phyloP scores from a whole-genome alignment of 192 early-diverging fungal genomes.

The Backusella macrospora region DNA sequence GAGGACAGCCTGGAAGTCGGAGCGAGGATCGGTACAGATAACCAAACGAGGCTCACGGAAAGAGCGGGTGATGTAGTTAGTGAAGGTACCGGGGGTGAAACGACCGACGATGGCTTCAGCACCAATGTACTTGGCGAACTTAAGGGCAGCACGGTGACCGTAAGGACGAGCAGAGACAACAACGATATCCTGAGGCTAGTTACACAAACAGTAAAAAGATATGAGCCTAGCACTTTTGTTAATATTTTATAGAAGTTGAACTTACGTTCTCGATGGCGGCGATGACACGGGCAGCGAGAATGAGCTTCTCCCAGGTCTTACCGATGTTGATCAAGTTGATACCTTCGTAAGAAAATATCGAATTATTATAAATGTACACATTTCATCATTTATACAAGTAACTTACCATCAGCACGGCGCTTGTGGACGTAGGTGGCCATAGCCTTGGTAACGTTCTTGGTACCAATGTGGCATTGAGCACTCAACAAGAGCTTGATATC shows the following conservation, averaged over 20 bases:
- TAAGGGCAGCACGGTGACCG: constrained; percentile 98
- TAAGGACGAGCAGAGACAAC: constrained; percentile 96
- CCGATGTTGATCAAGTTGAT: constrained; percentile 99
- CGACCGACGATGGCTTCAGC: constrained; percentile 99
- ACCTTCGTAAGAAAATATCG: constrained; percentile 44
- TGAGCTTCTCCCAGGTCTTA: constrained; percentile 99
- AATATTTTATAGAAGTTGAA: background rate
- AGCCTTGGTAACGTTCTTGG: constrained; percentile 95
- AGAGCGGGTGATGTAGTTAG: constrained; percentile 99
- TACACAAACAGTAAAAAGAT: background rate
- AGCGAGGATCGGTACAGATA: constrained; percentile 96
- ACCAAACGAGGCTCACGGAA: constrained; percentile 99
- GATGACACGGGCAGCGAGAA: constrained; percentile 98
- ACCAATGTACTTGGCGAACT: constrained; percentile 98
- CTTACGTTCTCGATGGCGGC: constrained; percentile 93
- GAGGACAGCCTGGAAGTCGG: constrained; percentile 97
- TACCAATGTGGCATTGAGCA: constrained; percentile 97
- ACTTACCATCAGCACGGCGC: constrained; percentile 91
- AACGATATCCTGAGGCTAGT: constrained; percentile 86
- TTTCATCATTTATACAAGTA: background rate
- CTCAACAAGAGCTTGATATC: constrained; percentile 94
- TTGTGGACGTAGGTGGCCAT: constrained; percentile 98
- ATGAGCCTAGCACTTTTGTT: background rate
- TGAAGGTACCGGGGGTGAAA: constrained; percentile 99
- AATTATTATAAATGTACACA: background rate